phyloP scores from a whole-genome alignment of 2,329 filamentous ascomycete genomes.

The Botryotinia narcissicola region DNA sequence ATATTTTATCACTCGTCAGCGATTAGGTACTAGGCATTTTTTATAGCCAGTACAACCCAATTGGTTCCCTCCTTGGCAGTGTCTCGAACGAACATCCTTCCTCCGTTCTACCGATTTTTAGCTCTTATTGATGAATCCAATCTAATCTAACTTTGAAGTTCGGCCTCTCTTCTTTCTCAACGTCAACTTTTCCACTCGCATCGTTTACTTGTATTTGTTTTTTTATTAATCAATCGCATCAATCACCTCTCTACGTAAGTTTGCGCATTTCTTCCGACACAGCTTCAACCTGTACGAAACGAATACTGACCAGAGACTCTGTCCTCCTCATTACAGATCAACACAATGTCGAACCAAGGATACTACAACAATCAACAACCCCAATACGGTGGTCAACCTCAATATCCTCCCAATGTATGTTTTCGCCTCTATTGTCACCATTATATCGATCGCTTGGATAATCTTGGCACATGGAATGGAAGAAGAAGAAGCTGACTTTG shows the following conservation, averaged over 20 bases:
- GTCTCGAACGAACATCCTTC: constrained; percentile 17
- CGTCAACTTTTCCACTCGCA: neutral
- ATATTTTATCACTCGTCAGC: neutral
- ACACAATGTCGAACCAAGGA: constrained; percentile 30
- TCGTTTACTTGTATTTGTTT: neutral
- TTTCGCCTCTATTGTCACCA: neutral
- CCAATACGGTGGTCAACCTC: constrained; percentile 39
- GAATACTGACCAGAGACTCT: constrained; percentile 1
- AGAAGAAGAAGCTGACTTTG: constrained; percentile 18
- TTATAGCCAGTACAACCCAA: neutral
- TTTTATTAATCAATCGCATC: neutral
- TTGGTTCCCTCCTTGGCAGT: neutral
- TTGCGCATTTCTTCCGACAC: neutral
- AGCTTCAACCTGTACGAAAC: neutral
- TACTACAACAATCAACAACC: constrained; percentile 42
- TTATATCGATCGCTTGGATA: constrained; percentile 12
- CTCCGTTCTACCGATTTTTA: constrained; percentile 15
- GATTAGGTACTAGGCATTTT: neutral
- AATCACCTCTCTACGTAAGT: neutral
- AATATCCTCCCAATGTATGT: constrained; percentile 31
- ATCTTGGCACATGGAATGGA: constrained; percentile 12
- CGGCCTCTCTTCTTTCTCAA: constrained; percentile 2
- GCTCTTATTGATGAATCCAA: constrained; percentile 12
- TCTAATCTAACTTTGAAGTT: constrained; percentile 11
- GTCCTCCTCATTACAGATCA: neutral